Base-by-base conservation (phyloP, 1,139 yeast genomes). In the Candida sp. region DNA sequence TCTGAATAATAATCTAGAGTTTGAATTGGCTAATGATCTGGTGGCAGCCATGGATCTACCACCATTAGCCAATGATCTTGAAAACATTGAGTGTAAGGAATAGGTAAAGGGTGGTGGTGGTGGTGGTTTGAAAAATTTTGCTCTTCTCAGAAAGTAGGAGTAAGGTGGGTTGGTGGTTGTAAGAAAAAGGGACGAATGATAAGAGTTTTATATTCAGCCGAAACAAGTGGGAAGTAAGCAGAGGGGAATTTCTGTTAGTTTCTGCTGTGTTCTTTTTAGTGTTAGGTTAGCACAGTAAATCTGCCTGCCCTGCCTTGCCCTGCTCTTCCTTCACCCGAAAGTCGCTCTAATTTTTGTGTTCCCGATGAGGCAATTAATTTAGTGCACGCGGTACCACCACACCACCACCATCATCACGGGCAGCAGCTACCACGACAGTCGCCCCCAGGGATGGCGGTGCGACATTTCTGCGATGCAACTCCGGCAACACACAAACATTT, bases 11-110 rank as follows among this genome's bases (percentile, higher is more conserved):
- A 63, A 55, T 34, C 59, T 49, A 25, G 62, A 54, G 31, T 57
- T 49, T 33, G 61, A 54, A 32, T 57, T 49, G 35, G 61, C 56
- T 46, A 63, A 55, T 47, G 63, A 50, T 54, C 67, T 62, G 52
- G 58, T 59, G 42, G 58, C 54, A 30, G 57, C 51, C 43, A 53
- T 33, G 48, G 56, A 50, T 44, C 57, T 51, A 30, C 47, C 35
- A 35, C 42, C 23, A 22, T 37, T 37, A 48, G 46, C 32, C 51
- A 54, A 44, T 46, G 44, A 39, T 34, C 44, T 46, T 9, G 49
- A 41, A 40, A 44, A 44, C 47, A 44, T 44, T 26, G 43, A 7
- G 28, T 17, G n/a, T 26, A 42, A 48, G 44, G 47, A 50, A 46
- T 33, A 33, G 42, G 32, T 27, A 22, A 37, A 17, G n/a, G 23